These are phyloP conservation scores for Akanthomyces lecanii DNA, from an alignment of 2,329 filamentous ascomycete species.

Conservation along the genomic window DNA sequence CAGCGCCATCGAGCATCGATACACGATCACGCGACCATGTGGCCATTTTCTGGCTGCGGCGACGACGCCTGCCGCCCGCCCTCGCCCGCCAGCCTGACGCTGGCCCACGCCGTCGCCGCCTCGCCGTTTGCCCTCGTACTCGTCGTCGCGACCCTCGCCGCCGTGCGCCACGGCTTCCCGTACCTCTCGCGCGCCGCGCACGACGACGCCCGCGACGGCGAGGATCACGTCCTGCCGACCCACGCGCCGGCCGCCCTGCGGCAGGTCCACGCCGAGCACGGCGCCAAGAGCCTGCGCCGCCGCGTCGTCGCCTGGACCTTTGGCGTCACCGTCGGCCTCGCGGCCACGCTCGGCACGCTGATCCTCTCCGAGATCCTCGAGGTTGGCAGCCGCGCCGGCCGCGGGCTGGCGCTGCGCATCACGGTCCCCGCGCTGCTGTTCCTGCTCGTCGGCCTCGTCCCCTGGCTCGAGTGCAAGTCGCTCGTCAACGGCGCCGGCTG, in stretches of 20 bases:
- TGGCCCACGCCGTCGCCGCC: slow-evolving; percentile 54
- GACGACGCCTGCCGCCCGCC: slow-evolving; percentile 53
- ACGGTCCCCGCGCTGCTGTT: slow-evolving; percentile 69
- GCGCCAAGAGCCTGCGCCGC: slow-evolving; percentile 46
- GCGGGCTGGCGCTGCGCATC: slow-evolving; percentile 62
- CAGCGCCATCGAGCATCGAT: background rate
- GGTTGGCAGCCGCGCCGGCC: slow-evolving; percentile 62
- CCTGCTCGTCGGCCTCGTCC: slow-evolving; percentile 69
- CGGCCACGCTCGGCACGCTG: slow-evolving; percentile 72
- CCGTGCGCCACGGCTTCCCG: slow-evolving; percentile 67
- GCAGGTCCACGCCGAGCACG: slow-evolving; percentile 56
- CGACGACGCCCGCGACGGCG: slow-evolving; percentile 45
- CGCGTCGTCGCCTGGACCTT: slow-evolving; percentile 62
- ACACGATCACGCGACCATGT: slow-evolving; percentile 27
- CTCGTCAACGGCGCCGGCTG: slow-evolving; percentile 55
- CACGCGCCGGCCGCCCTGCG: slow-evolving; percentile 57
- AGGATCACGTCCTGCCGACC: slow-evolving; percentile 58
- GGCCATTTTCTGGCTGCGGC: slow-evolving; percentile 49
- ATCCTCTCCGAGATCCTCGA: slow-evolving; percentile 83
- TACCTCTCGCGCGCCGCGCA: slow-evolving; percentile 55
- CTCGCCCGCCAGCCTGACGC: slow-evolving; percentile 36
- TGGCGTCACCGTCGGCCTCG: slow-evolving; percentile 70
- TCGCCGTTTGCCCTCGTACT: slow-evolving; percentile 71
- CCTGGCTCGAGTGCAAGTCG: slow-evolving; percentile 72
- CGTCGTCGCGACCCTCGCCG: slow-evolving; percentile 55